Evolutionary conservation across 331 rosid genomes (phyloP).

Genomic region (Acacia pycnantha): DNA sequence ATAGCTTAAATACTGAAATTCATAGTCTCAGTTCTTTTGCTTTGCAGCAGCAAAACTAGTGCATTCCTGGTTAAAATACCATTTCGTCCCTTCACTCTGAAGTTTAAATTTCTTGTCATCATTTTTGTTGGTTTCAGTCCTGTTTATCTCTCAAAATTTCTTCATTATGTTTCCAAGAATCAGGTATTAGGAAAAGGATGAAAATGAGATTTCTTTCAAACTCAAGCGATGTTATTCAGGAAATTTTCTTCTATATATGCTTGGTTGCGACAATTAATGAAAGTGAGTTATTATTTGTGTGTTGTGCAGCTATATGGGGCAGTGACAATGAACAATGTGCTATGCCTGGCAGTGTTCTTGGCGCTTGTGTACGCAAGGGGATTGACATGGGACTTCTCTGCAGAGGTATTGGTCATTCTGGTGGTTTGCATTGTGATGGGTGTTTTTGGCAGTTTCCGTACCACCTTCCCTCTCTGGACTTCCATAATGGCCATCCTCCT

Average conservation of each 20-base stretch:
- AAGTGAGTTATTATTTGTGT: background rate
- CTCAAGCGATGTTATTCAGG: background rate
- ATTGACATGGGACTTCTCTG: slow-evolving; percentile 88
- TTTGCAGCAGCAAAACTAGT: background rate
- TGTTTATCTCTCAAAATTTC: background rate
- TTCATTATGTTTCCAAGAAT: background rate
- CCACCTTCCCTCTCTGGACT: slow-evolving; percentile 88
- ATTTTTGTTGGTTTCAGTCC: background rate
- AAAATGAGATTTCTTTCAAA: background rate
- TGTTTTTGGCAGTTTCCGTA: slow-evolving; percentile 75
- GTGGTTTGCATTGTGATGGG: slow-evolving; percentile 79
- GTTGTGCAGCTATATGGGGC: slow-evolving; percentile 85
- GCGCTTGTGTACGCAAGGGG: slow-evolving; percentile 83
- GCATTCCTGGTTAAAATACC: too few species aligned
- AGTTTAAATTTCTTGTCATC: background rate
- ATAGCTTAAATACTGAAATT: background rate
- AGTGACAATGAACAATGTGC: slow-evolving; percentile 88
- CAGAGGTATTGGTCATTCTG: slow-evolving; percentile 86
- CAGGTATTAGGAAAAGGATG: background rate
- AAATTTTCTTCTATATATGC: background rate
- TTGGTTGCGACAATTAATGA: background rate
- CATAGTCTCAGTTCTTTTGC: background rate
- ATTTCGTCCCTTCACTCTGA: too few species aligned
- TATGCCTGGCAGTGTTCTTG: slow-evolving; percentile 87
- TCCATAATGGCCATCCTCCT: slow-evolving; percentile 66